phyloP scores from a whole-genome alignment of 2,329 filamentous ascomycete genomes.

The Allantophomopsis lycopodina region DNA sequence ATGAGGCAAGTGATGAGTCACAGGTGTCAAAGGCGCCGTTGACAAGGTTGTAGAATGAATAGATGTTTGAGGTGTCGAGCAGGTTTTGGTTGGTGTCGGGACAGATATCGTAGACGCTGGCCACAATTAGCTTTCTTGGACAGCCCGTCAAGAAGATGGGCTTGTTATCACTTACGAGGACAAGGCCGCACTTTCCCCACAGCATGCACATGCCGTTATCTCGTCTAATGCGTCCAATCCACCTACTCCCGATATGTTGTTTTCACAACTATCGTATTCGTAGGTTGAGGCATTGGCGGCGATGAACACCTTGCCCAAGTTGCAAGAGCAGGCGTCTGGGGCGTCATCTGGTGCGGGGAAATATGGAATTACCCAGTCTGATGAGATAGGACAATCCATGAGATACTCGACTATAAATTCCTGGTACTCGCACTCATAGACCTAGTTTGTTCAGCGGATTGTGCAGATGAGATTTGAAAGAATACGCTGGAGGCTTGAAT shows the following conservation, averaged over 20 bases:
- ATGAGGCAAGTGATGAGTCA: constrained; percentile 8
- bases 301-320: constrained; percentile 18
- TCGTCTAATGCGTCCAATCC: background rate
- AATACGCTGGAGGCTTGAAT: no score
- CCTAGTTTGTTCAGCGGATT: constrained; percentile 7
- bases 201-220: constrained; percentile 20
- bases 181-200: constrained; percentile 15
- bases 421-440: constrained; percentile 25
- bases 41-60: constrained; percentile 1
- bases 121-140: background rate
- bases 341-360: constrained; percentile 21
- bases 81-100: constrained; percentile 1
- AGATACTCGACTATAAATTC: constrained; percentile 22
- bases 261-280: constrained; percentile 2
- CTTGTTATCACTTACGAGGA: background rate
- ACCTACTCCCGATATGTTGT: no score
- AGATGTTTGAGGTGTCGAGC: background rate
- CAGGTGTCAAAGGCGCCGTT: constrained; percentile 11
- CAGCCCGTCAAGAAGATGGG: no score
- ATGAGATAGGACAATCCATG: constrained; percentile 15
- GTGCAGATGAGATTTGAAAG: background rate
- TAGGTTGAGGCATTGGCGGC: constrained; percentile 8
- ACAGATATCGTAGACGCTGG: constrained; percentile 1
- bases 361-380: constrained; percentile 20
- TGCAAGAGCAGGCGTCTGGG: constrained; percentile 22